These are phyloP conservation scores for Zizania latifolia DNA, from an alignment of 176 grass and related monocot species.

Conservation along the genomic window DNA sequence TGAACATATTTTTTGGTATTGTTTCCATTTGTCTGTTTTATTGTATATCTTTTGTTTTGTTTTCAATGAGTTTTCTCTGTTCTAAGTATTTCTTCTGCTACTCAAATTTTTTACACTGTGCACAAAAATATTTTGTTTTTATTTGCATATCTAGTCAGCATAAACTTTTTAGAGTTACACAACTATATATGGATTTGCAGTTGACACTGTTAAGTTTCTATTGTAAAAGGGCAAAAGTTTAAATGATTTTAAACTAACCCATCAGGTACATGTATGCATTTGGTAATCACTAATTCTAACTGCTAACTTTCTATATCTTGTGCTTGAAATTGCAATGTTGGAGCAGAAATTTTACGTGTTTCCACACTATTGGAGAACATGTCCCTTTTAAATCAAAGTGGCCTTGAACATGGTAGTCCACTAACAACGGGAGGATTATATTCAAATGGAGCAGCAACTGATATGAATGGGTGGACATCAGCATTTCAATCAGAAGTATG, in stretches of 20 bases:
- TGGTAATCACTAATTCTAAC: conserved; percentile 77
- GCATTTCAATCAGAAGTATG: conserved; percentile 99
- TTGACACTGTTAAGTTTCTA: conserved; percentile 11
- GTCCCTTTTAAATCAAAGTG: conserved; percentile 83
- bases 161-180: conserved; percentile 3
- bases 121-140: conserved; percentile 4
- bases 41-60: background rate
- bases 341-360: conserved; percentile 99
- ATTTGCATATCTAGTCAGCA: conserved; percentile 7
- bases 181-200: background rate
- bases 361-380: conserved; percentile 87
- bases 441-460: conserved; percentile 67
- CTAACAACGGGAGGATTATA: conserved; percentile 91
- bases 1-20: background rate
- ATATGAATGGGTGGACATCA: conserved; percentile 81
- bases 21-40: conserved; percentile 1
- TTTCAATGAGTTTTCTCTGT: background rate
- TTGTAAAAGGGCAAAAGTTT: conserved; percentile 1
- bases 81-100: background rate
- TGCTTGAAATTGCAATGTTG: conserved; percentile 96
- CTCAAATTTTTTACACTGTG: background rate
- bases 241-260: conserved; percentile 44
- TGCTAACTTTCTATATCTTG: conserved; percentile 80
- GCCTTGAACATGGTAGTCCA: conserved; percentile 99
- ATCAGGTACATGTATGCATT: conserved; percentile 42